phyloP scores from a whole-genome alignment of 2,329 filamentous ascomycete species.

The Gnomoniopsis sp. region DNA sequence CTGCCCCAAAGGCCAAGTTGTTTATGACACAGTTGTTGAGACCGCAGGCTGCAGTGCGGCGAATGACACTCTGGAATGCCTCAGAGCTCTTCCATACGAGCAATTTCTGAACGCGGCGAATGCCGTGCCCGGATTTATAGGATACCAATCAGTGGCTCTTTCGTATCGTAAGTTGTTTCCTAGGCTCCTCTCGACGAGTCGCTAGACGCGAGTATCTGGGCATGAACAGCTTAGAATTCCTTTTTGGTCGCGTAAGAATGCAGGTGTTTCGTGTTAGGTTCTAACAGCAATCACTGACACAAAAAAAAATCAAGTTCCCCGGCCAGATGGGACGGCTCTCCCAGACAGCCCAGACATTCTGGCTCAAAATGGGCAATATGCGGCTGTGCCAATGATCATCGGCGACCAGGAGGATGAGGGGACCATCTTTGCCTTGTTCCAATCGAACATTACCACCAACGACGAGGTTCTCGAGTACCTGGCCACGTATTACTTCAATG shows the following conservation, averaged over 20 bases:
- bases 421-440: constrained; percentile 69
- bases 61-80: constrained; percentile 59
- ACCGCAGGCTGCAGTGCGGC: constrained; percentile 58
- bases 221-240: too few relatives aligned
- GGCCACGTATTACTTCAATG: constrained; percentile 54
- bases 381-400: constrained; percentile 51
- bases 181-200: too few relatives aligned
- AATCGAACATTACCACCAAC: constrained; percentile 63
- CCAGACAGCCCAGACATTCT: constrained; percentile 61
- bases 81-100: constrained; percentile 58
- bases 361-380: constrained; percentile 44
- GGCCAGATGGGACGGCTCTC: constrained; percentile 65
- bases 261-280: too few relatives aligned
- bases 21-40: constrained; percentile 60
- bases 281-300: too few relatives aligned
- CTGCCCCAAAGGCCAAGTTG: constrained; percentile 59
- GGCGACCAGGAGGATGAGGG: constrained; percentile 80
- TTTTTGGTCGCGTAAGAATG: too few relatives aligned
- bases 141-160: constrained; percentile 65
- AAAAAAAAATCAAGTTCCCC: too few relatives aligned
- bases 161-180: too few relatives aligned
- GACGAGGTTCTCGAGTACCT: constrained; percentile 61
- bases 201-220: too few relatives aligned
- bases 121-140: constrained; percentile 65
- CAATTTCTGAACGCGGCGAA: constrained; percentile 64